These are phyloP conservation scores for Blastobotrys serpentis DNA, from an alignment of 1,139 yeast genomes.

Conservation along the genomic window DNA sequence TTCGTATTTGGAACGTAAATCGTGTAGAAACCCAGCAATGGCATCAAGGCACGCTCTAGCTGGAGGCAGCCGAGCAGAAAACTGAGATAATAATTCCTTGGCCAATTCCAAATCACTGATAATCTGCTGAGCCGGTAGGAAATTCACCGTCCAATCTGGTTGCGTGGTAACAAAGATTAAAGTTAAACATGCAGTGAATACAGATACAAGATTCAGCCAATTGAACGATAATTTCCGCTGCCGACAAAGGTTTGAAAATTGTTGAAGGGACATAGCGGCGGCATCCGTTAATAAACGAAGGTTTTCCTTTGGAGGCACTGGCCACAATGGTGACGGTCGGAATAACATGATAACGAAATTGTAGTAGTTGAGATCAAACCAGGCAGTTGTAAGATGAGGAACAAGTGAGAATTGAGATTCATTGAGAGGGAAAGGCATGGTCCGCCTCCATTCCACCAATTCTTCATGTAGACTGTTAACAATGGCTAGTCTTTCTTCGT, in stretches of 20 bases:
- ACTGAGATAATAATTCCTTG: slow-evolving; percentile 20
- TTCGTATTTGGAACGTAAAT: slow-evolving; percentile 2
- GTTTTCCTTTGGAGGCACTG: slow-evolving; percentile 25
- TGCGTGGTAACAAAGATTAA: slow-evolving; percentile 26
- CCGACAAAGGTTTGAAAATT: slow-evolving; percentile 22
- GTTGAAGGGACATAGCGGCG: slow-evolving; percentile 25
- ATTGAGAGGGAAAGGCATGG: slow-evolving; percentile 27
- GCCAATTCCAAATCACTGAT: slow-evolving; percentile 19
- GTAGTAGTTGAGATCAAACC: slow-evolving; percentile 31
- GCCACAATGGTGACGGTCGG: slow-evolving; percentile 31
- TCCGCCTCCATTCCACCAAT: slow-evolving; percentile 28
- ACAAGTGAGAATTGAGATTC: slow-evolving; percentile 24
- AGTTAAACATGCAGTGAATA: slow-evolving; percentile 25
- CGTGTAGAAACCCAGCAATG: background rate
- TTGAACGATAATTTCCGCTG: slow-evolving; percentile 26
- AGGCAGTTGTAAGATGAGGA: slow-evolving; percentile 27
- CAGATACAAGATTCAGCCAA: slow-evolving; percentile 26
- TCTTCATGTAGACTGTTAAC: slow-evolving; percentile 24
- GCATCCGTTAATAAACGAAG: slow-evolving; percentile 24
- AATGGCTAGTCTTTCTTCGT: slow-evolving; percentile 12
- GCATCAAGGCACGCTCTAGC: slow-evolving; percentile 22
- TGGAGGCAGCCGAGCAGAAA: slow-evolving; percentile 23
- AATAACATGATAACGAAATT: slow-evolving; percentile 28
- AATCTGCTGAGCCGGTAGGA: slow-evolving; percentile 17
- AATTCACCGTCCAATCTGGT: slow-evolving; percentile 17